Evolutionary conservation across 2,329 filamentous ascomycete species (phyloP).

Genomic region (Exserohilum turcica): DNA sequence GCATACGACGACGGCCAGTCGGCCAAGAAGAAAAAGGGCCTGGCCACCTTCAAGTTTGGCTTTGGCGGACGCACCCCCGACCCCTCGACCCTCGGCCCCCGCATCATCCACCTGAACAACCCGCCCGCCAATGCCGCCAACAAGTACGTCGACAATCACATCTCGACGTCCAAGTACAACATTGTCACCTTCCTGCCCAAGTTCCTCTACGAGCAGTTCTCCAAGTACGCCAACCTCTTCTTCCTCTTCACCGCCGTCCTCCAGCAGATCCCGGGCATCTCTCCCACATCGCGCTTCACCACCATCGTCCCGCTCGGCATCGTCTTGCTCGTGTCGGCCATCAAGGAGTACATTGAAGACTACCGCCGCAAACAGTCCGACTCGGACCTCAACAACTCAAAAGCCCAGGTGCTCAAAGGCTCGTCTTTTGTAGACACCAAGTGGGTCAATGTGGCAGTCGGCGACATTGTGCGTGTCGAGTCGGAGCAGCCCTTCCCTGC

Average conservation of each 20-base stretch:
- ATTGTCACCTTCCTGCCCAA: conserved; percentile 90
- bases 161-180: conserved; percentile 98
- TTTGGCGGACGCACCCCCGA: conserved; percentile 85
- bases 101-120: conserved; percentile 96
- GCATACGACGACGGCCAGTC: conserved; percentile 42
- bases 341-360: conserved; percentile 93
- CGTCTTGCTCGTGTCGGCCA: conserved; percentile 90
- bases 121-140: conserved; percentile 85
- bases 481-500: conserved; percentile 95
- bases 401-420: conserved; percentile 80
- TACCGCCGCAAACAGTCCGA: conserved; percentile 88
- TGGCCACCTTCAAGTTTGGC: conserved; percentile 84
- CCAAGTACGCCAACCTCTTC: conserved; percentile 98
- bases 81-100: conserved; percentile 86
- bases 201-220: conserved; percentile 97
- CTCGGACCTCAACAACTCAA: conserved; percentile 83
- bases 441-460: conserved; percentile 92
- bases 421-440: conserved; percentile 83
- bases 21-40: conserved; percentile 48
- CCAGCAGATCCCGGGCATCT: conserved; percentile 94
- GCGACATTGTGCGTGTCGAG: conserved; percentile 89
- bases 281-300: conserved; percentile 92
- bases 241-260: conserved; percentile 96
- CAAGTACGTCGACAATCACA: conserved; percentile 94
- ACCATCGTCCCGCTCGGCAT: conserved; percentile 93